Conservation (phyloP, 73 alveolate species). For the Paramecium pentaurelia region DNA sequence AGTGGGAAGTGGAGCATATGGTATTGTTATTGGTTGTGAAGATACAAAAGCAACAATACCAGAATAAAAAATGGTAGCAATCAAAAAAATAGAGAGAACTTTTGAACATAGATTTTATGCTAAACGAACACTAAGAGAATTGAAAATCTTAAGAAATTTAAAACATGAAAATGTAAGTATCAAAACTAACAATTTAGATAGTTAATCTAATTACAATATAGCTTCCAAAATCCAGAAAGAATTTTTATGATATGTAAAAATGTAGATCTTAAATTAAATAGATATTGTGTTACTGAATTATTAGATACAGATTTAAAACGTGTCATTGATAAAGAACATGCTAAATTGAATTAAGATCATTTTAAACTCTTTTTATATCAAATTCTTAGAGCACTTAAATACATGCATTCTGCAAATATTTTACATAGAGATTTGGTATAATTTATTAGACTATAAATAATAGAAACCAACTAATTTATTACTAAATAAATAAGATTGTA, state of each 20-base stretch:
- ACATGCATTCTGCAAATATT: constrained; percentile 62
- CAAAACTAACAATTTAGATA: constrained; percentile 47
- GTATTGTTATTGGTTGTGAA: constrained; percentile 61
- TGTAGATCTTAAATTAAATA: not conserved
- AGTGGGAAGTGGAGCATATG: constrained; percentile 70
- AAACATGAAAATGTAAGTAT: constrained; percentile 68
- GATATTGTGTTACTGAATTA: constrained; percentile 35
- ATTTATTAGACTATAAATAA: not conserved
- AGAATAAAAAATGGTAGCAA: constrained; percentile 68
- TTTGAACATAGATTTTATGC: constrained; percentile 77
- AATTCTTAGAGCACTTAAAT: constrained; percentile 60
- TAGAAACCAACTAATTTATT: constrained; percentile 63
- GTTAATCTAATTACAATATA: constrained; percentile 55
- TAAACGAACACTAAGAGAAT: constrained; percentile 77
- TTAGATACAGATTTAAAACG: constrained; percentile 44
- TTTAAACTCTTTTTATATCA: constrained; percentile 45
- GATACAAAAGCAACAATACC: constrained; percentile 41
- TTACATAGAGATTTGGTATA: constrained; percentile 57
- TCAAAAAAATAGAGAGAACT: constrained; percentile 78
- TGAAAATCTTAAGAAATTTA: constrained; percentile 69
- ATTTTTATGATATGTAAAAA: constrained; percentile 15
- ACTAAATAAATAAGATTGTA: constrained; percentile 39
- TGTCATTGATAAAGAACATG: constrained; percentile 43
- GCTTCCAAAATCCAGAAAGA: not conserved
- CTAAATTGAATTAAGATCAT: constrained; percentile 53